Percentiles rank a stretch among this genome's conserved stretches.
Evolutionary conservation across 768 basidiomycete genomes (phyloP).

Genomic region (Krasilnikovozyma curviuscula): DNA sequence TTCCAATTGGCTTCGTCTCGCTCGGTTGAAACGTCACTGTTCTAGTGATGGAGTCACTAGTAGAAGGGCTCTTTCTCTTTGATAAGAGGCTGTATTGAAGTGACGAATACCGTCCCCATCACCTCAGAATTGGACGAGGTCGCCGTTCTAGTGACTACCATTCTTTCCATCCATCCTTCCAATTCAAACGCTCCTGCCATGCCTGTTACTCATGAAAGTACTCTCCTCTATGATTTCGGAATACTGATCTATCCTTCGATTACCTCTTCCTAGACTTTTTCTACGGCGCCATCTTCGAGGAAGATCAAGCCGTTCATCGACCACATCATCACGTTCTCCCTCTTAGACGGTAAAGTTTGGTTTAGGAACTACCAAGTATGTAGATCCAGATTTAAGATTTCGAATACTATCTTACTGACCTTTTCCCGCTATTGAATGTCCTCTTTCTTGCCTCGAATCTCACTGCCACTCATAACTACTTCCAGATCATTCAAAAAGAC

Average conservation of each 20-base stretch:
- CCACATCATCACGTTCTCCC: constrained; percentile 87
- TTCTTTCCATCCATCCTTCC: background rate
- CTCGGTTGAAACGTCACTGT: background rate
- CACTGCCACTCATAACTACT: too few species aligned
- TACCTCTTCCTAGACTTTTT: constrained; percentile 53
- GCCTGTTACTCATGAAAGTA: constrained; percentile 1
- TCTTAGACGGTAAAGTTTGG: constrained; percentile 93
- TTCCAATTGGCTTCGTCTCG: constrained; percentile 9
- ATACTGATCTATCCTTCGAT: background rate
- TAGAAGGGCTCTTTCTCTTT: background rate
- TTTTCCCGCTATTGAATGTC: too few species aligned
- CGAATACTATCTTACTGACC: background rate
- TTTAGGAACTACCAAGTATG: constrained; percentile 93
- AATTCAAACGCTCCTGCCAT: background rate
- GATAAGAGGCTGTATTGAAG: background rate
- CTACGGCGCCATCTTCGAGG: constrained; percentile 75
- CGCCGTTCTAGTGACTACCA: background rate
- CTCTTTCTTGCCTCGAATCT: background rate
- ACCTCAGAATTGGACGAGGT: too few species aligned
- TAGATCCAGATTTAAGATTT: background rate
- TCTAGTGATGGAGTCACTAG: background rate
- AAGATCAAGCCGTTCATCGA: constrained; percentile 93
- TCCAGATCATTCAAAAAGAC: constrained; percentile 38
- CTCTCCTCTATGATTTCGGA: constrained; percentile 9
- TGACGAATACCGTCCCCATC: too few species aligned